Evolutionary conservation across 2,329 filamentous ascomycete genomes (phyloP).

Genomic region (Diplodia mutila): DNA sequence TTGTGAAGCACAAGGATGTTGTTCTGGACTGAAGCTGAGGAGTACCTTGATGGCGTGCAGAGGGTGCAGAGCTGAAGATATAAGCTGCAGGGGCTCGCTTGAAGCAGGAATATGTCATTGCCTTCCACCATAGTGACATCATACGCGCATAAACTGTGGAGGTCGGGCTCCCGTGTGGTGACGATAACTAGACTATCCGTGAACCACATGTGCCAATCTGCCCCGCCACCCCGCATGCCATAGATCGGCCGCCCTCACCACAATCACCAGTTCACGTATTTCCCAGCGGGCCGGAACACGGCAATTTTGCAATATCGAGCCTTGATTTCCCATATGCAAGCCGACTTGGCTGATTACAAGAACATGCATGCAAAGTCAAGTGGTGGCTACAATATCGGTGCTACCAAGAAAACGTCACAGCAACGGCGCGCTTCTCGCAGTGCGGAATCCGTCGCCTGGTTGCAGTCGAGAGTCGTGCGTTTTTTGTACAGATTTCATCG

Average conservation of each 20-base stretch:
- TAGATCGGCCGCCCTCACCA: neutral
- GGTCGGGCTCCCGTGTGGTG: neutral
- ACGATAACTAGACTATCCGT: neutral
- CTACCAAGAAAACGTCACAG: neutral
- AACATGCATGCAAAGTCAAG: neutral
- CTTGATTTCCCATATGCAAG: neutral
- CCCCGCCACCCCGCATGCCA: constrained; percentile 6
- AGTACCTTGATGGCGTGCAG: neutral
- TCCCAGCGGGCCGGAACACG: neutral
- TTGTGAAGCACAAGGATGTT: neutral
- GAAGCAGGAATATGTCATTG: constrained; percentile 3
- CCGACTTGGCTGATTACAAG: neutral
- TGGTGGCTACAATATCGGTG: neutral
- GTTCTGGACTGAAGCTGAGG: neutral
- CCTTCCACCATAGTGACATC: neutral
- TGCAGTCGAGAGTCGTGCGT: neutral
- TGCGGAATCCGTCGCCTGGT: neutral
- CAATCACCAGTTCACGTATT: neutral
- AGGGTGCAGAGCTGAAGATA: neutral
- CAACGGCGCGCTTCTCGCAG: neutral
- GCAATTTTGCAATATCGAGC: neutral
- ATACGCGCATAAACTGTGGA: constrained; percentile 1
- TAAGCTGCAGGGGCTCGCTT: neutral
- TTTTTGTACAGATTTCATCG: neutral
- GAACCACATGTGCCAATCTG: neutral